Percentiles rank a stretch among this genome's conserved stretches.
Evolutionary conservation across 1,284 basidiomycete species (phyloP).

Genomic region (Marasmius tenuissimus): DNA sequence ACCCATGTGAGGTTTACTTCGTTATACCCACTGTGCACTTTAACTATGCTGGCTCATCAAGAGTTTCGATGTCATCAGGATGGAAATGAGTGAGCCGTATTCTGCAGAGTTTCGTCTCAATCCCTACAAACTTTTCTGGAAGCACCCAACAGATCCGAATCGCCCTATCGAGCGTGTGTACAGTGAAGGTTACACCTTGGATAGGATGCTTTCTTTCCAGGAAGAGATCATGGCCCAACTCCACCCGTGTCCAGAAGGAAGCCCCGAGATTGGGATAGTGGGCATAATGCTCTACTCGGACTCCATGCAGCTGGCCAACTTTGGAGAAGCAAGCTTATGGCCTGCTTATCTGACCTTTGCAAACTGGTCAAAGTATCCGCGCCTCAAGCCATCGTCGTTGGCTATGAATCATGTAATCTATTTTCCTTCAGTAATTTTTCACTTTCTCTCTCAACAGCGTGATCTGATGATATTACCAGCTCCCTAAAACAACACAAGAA

Average conservation of each 20-base stretch:
- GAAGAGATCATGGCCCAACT: background rate
- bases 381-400: background rate
- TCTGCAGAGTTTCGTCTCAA: background rate
- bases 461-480: too few species aligned
- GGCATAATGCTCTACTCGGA: background rate
- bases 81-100: background rate
- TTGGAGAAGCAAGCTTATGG: background rate
- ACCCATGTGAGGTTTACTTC: too few species aligned
- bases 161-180: background rate
- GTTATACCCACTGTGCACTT: too few species aligned
- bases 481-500: slow-evolving; percentile 21
- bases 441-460: too few species aligned
- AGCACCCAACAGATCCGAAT: background rate
- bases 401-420: background rate
- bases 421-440: background rate
- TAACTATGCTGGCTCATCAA: too few species aligned
- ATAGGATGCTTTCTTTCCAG: background rate
- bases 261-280: background rate
- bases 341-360: background rate
- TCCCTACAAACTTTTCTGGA: background rate
- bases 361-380: background rate
- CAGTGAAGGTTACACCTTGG: background rate
- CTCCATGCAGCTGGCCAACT: background rate
- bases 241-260: background rate
- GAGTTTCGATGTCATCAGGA: background rate